These are phyloP conservation scores for Pseudocercospora fuligena DNA, from an alignment of 2,329 filamentous ascomycete species.

Conservation along the genomic window DNA sequence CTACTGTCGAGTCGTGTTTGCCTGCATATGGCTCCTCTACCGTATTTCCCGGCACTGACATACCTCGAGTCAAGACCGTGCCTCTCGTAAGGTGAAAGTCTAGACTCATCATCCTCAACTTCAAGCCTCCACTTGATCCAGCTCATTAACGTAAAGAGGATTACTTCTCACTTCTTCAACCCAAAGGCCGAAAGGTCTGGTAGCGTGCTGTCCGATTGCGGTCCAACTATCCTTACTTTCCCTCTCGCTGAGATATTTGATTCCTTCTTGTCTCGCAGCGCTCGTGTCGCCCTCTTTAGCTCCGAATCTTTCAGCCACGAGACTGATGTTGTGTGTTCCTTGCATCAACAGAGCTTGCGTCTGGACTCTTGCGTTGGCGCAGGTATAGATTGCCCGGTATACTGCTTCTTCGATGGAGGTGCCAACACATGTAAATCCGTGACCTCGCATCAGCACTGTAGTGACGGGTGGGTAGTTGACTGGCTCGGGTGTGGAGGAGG, in stretches of 20 bases:
- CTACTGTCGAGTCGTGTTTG: not conserved
- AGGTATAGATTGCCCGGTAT: conserved; percentile 51
- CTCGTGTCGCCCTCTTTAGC: conserved; percentile 47
- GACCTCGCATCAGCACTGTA: conserved; percentile 47
- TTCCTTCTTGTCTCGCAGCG: conserved; percentile 47
- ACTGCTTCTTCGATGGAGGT: conserved; percentile 51
- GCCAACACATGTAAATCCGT: conserved; percentile 52
- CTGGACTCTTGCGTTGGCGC: conserved; percentile 47
- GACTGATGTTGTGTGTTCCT: conserved; percentile 46
- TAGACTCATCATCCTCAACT: not conserved
- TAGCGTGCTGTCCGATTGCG: conserved; percentile 39
- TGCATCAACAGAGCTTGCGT: conserved; percentile 45
- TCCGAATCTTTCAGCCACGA: conserved; percentile 42
- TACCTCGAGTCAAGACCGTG: not conserved
- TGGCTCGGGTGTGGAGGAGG: conserved; percentile 26
- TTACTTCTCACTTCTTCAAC: conserved; percentile 47
- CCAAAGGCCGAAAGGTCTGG: conserved; percentile 51
- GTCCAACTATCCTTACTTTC: conserved; percentile 50
- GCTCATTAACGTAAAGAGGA: conserved; percentile 47
- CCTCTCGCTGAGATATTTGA: conserved; percentile 49
- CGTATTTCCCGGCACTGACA: not conserved
- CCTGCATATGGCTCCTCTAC: not conserved
- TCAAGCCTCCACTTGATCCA: conserved; percentile 18
- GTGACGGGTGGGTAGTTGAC: conserved; percentile 33
- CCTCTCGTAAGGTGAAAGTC: not conserved